Evolutionary conservation across 2,329 filamentous ascomycete genomes (phyloP).

Genomic region (Aspergillus sp.): DNA sequence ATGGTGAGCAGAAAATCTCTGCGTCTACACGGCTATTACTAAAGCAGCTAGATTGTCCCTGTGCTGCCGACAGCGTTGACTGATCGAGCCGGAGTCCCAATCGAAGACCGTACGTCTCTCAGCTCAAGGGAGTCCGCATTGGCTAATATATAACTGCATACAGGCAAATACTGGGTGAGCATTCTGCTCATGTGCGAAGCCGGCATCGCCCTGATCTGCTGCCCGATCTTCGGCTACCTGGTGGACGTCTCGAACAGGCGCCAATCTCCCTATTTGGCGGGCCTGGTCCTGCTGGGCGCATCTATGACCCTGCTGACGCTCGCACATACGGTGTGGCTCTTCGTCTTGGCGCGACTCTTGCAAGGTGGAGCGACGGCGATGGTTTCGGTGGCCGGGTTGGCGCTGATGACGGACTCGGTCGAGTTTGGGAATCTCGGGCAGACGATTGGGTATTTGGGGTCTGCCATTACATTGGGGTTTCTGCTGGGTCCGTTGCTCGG

Average conservation of each 20-base stretch:
- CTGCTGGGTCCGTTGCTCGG: conserved; percentile 52
- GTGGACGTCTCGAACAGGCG: conserved; percentile 33
- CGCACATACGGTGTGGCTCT: conserved; percentile 40
- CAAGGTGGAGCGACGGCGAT: conserved; percentile 52
- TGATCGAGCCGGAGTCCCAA: conserved; percentile 16
- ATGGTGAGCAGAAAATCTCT: conserved; percentile 15
- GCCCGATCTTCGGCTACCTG: conserved; percentile 22
- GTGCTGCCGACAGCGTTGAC: conserved; percentile 22
- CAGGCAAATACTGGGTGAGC: conserved; percentile 24
- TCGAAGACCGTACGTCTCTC: conserved; percentile 16
- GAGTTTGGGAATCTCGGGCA: conserved; percentile 50
- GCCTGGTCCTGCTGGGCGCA: conserved; percentile 44
- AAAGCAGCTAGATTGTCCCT: conserved; percentile 18
- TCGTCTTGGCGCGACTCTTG: conserved; percentile 47
- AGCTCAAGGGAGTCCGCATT: background rate
- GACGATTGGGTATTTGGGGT: conserved; percentile 50
- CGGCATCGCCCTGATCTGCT: conserved; percentile 18
- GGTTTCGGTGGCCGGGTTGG: conserved; percentile 53
- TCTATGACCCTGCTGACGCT: conserved; percentile 50
- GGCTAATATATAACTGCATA: background rate
- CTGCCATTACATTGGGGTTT: conserved; percentile 51
- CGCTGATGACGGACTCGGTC: conserved; percentile 53
- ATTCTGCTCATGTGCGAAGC: conserved; percentile 23
- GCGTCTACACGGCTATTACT: background rate
- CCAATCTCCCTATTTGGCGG: conserved; percentile 50